These are phyloP conservation scores for Emydomyces testavorans DNA, from an alignment of 2,329 filamentous ascomycete genomes.

Conservation along the genomic window DNA sequence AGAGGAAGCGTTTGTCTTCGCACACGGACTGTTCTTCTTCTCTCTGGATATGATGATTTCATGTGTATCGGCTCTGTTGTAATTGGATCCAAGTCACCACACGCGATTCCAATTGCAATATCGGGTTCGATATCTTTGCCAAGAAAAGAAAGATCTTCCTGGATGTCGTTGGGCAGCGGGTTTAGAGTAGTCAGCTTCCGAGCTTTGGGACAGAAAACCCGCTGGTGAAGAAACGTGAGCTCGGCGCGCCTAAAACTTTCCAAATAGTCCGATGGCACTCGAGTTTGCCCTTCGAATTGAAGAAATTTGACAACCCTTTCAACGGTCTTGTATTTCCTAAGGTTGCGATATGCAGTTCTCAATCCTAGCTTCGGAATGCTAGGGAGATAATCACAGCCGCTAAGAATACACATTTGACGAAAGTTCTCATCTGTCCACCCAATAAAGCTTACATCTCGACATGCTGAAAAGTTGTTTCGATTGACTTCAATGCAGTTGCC, in stretches of 20 bases:
- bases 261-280: slow-evolving; percentile 69
- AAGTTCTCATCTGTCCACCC: slow-evolving; percentile 92
- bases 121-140: slow-evolving; percentile 59
- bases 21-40: slow-evolving; percentile 26
- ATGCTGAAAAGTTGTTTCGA: slow-evolving; percentile 75
- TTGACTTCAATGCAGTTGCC: slow-evolving; percentile 89
- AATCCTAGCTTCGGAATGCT: slow-evolving; percentile 76
- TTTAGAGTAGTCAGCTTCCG: slow-evolving; percentile 65
- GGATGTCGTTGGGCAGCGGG: slow-evolving; percentile 50
- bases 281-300: slow-evolving; percentile 78
- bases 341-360: slow-evolving; percentile 83
- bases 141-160: slow-evolving; percentile 66
- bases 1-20: slow-evolving; percentile 34
- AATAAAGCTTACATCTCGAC: slow-evolving; percentile 74
- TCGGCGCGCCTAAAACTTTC: slow-evolving; percentile 76
- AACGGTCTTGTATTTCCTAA: slow-evolving; percentile 79
- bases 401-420: slow-evolving; percentile 87
- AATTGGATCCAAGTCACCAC: slow-evolving; percentile 76
- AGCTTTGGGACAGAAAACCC: slow-evolving; percentile 73
- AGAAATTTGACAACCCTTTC: slow-evolving; percentile 72
- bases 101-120: slow-evolving; percentile 61
- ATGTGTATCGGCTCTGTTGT: slow-evolving; percentile 57
- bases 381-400: slow-evolving; percentile 89
- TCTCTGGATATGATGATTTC: slow-evolving; percentile 25
- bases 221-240: slow-evolving; percentile 83